Percentiles rank a stretch among this genome's conserved stretches.
Evolutionary conservation across 1,284 basidiomycete species (phyloP).

Genomic region (Malassezia japonica): DNA sequence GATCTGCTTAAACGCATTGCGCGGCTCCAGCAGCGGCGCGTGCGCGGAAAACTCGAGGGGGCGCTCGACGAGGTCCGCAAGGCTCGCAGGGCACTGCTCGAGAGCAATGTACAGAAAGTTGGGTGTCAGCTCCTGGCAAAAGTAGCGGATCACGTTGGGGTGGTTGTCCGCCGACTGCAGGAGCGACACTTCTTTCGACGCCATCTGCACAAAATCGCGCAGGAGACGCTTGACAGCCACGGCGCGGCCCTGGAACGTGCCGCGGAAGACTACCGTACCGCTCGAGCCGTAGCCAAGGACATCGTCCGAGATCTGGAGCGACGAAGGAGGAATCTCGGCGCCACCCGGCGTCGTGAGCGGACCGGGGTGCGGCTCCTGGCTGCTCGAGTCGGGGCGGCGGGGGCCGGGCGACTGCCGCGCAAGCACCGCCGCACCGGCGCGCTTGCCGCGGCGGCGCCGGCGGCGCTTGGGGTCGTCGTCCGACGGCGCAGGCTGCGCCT

Average conservation of each 20-base stretch:
- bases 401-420: conserved; percentile 29
- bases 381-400: not conserved
- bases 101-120: conserved; percentile 90
- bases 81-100: conserved; percentile 85
- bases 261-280: conserved; percentile 86
- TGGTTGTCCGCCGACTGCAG: conserved; percentile 87
- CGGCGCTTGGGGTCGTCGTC: conserved; percentile 6
- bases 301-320: conserved; percentile 32
- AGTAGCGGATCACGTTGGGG: conserved; percentile 91
- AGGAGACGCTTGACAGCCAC: conserved; percentile 94
- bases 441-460: conserved; percentile 39
- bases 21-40: conserved; percentile 55
- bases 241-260: conserved; percentile 84
- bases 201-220: conserved; percentile 88
- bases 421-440: conserved; percentile 32
- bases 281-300: conserved; percentile 73
- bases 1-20: conserved; percentile 77
- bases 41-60: conserved; percentile 35
- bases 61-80: conserved; percentile 79
- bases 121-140: conserved; percentile 76
- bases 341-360: not conserved
- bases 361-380: not conserved
- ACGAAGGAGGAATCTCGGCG: conserved; percentile 7
- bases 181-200: conserved; percentile 83
- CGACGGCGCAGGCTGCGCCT: not conserved